phyloP scores from a whole-genome alignment of 768 basidiomycete species.

The Tulasnella sp. region DNA sequence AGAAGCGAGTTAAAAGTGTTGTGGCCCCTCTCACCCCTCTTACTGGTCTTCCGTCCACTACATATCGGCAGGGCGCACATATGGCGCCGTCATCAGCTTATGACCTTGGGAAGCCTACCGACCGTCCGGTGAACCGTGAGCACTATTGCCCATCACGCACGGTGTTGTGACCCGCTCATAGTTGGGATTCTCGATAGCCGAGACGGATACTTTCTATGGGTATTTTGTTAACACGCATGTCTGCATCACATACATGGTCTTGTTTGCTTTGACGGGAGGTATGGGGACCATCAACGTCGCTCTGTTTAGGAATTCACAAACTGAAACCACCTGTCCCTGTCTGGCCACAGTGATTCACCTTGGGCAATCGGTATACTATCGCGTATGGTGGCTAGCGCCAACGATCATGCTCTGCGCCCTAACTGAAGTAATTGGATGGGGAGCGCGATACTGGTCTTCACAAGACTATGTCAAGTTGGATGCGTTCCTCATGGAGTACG shows the following conservation, averaged over 20 bases:
- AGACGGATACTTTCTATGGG: constrained; percentile 8
- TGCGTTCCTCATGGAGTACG: constrained; percentile 18
- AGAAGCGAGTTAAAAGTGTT: background rate
- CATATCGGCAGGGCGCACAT: background rate
- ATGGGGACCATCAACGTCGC: background rate
- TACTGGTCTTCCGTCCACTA: background rate
- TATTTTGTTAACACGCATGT: background rate
- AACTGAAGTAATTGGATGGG: constrained; percentile 15
- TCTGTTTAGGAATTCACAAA: background rate
- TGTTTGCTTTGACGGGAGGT: constrained; percentile 18
- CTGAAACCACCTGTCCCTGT: background rate
- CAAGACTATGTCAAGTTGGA: constrained; percentile 2
- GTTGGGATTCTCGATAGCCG: background rate
- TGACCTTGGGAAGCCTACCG: background rate
- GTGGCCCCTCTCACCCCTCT: background rate
- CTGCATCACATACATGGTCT: constrained; percentile 13
- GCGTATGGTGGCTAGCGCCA: constrained; percentile 18
- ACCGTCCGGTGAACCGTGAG: background rate
- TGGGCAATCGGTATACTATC: background rate
- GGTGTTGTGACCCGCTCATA: background rate
- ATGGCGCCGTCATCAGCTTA: background rate
- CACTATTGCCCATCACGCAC: background rate
- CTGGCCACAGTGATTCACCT: constrained; percentile 13
- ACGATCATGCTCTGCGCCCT: constrained; percentile 18
- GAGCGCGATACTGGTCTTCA: constrained; percentile 14